phyloP scores from a whole-genome alignment of 352 stramenopile genomes.

The Phytophthora pluvialis region DNA sequence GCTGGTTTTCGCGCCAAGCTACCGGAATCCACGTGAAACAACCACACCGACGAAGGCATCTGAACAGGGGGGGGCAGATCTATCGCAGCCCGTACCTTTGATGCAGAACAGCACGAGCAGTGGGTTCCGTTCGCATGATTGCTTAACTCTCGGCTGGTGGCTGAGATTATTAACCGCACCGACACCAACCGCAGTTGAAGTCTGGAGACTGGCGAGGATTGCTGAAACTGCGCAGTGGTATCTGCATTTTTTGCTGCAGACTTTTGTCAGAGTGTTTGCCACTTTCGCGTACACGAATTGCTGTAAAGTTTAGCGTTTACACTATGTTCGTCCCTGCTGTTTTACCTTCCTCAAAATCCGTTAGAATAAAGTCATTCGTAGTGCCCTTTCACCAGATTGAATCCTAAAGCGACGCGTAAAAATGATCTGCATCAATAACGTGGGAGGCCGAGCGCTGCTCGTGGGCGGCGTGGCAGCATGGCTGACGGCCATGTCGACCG shows the following conservation, averaged over 20 bases:
- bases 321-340: background rate
- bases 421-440: constrained; percentile 27
- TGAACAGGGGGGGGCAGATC: background rate
- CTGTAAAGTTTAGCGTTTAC: background rate
- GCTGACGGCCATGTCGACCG: constrained; percentile 56
- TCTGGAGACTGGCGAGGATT: no score
- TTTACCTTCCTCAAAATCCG: no score
- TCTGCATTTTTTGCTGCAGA: no score
- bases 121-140: background rate
- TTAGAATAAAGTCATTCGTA: background rate
- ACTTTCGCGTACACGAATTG: background rate
- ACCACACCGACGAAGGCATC: background rate
- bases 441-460: constrained; percentile 43
- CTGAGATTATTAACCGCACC: background rate
- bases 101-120: constrained; percentile 6
- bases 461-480: constrained; percentile 57
- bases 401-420: constrained; percentile 24
- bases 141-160: background rate
- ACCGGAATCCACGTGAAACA: background rate
- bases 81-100: constrained; percentile 9
- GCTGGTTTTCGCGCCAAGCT: background rate
- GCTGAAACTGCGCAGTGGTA: no score
- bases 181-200: no score
- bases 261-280: no score
- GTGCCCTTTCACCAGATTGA: constrained; percentile 17